Conservation (phyloP, 495 filamentous ascomycete species). For the Podospora conica region DNA sequence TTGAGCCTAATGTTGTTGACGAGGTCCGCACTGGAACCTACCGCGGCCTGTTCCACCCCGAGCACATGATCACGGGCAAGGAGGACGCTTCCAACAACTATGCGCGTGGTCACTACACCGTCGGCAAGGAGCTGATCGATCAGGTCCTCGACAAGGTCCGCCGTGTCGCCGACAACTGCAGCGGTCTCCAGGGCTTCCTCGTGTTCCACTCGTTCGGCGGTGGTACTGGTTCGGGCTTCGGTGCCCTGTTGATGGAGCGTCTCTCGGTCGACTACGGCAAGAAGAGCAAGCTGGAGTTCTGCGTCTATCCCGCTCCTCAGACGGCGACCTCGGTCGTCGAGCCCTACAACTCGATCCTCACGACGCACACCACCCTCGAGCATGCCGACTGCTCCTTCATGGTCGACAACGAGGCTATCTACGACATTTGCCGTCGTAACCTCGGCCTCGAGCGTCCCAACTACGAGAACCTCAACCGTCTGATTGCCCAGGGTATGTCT, state of each 20-base stretch:
- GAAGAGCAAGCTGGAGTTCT: conserved; percentile 99
- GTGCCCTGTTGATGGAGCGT: conserved; percentile 95
- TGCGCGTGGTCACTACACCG: conserved; percentile 96
- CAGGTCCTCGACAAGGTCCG: conserved; percentile 94
- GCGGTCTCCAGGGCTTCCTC: conserved; percentile 95
- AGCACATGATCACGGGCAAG: conserved; percentile 99
- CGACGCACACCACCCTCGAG: conserved; percentile 97
- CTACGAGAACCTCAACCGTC: conserved; percentile 96
- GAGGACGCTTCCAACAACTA: conserved; percentile 99
- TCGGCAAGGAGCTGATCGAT: conserved; percentile 98
- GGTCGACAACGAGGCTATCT: conserved; percentile 99
- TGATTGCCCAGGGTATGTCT: conserved; percentile 83
- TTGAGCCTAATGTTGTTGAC: conserved; percentile 99
- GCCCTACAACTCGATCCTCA: conserved; percentile 98
- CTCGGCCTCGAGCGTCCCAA: conserved; percentile 93
- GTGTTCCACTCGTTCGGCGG: conserved; percentile 99
- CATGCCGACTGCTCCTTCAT: conserved; percentile 99
- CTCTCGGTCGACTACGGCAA: conserved; percentile 97
- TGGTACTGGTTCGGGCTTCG: conserved; percentile 97
- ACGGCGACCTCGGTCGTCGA: conserved; percentile 96
- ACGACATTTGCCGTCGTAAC: conserved; percentile 98
- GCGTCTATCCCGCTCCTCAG: conserved; percentile 95
- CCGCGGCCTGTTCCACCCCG: conserved; percentile 93
- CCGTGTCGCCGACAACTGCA: conserved; percentile 92
- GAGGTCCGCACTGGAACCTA: conserved; percentile 98